Evolutionary conservation across 345 rosid genomes (phyloP), one percentile per base, ranked within the genome.

Genomic region (Alliaria petiolata): DNA sequence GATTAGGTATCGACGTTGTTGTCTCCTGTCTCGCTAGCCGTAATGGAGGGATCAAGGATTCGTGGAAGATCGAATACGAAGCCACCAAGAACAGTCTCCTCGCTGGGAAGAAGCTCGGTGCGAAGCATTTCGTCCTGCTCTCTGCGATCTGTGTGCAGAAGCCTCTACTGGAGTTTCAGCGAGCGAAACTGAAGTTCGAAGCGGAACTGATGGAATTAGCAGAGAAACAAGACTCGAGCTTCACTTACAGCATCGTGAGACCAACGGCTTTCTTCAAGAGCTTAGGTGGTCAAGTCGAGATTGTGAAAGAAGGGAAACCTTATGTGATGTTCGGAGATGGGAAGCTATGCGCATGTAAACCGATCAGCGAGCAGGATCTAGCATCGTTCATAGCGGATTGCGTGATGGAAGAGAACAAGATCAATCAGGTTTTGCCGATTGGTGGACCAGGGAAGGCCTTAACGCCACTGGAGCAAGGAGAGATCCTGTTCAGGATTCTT

Each of bases 281-380:
- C 39, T 81, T 93, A 69, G 97, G 95, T 51, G 97, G 96, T 50
- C 97, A 93, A 67, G 92, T 93, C n/a, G 96, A 93, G 51, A 65
- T 93, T 20, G 98, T 91, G 65, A 91, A 93, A 83, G 92, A 87
- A 36, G 97, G 97, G 67, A 93, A 93, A 72, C 98, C 97, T 62
- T 93, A 85, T 81, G 97, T 93, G 43, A 91, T 91, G 98, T 93
- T 93, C 67, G 96, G 97, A 47, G 97, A 91, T 61, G 98, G 98
- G 39, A 89, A 80, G 77, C 82, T 91, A 40, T 89, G 96, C 65
- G 98, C 98, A 62, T 91, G 98, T 67, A 91, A 93, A 75, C 98
- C 96, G 0, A 93, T 91, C n/a, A 89, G 97, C 16, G 98, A 93
- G 74, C 78, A 74, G 54, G 96, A 93, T 81, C 66, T 93, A 70